Evolutionary conservation across 352 stramenopile genomes (phyloP).

Genomic region (Globisporangium alternatum): DNA sequence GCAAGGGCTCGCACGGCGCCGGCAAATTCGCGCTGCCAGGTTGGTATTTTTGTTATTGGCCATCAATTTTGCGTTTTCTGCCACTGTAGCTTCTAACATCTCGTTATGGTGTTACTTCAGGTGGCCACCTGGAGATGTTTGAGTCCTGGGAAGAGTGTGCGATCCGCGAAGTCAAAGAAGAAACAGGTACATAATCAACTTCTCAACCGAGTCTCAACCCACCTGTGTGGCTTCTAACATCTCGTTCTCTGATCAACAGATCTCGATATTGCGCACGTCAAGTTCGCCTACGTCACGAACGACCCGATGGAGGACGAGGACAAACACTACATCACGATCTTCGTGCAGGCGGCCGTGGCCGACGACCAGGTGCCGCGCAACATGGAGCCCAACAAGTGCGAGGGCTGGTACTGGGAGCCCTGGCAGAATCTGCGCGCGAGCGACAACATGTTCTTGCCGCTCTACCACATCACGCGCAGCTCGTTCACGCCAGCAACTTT

Average conservation of each 20-base stretch:
- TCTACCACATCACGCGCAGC: constrained; percentile 66
- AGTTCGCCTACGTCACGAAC: constrained; percentile 77
- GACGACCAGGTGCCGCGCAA: constrained; percentile 48
- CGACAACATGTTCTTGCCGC: constrained; percentile 76
- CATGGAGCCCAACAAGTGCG: constrained; percentile 85
- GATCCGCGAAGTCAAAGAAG: constrained; percentile 78
- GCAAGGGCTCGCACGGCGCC: constrained; percentile 73
- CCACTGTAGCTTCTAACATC: neutral
- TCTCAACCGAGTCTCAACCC: neutral
- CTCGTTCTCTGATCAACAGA: constrained; percentile 24
- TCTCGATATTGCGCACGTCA: constrained; percentile 47
- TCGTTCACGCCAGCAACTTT: constrained; percentile 37
- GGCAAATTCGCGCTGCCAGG: constrained; percentile 75
- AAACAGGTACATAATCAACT: constrained; percentile 42
- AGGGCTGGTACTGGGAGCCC: constrained; percentile 65
- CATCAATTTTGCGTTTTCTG: neutral
- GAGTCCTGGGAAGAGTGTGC: constrained; percentile 80
- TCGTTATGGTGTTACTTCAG: constrained; percentile 7
- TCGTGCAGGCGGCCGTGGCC: constrained; percentile 69
- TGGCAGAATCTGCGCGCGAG: constrained; percentile 47
- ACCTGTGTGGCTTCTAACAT: neutral
- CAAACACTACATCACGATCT: constrained; percentile 87
- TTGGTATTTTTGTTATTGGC: constrained; percentile 3
- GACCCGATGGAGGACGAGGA: constrained; percentile 77
- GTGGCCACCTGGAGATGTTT: constrained; percentile 81